Percentiles rank a stretch among this genome's conserved stretches.
Evolutionary conservation across 1,284 basidiomycete genomes (phyloP).

Genomic region (Cryptococcus floricola): DNA sequence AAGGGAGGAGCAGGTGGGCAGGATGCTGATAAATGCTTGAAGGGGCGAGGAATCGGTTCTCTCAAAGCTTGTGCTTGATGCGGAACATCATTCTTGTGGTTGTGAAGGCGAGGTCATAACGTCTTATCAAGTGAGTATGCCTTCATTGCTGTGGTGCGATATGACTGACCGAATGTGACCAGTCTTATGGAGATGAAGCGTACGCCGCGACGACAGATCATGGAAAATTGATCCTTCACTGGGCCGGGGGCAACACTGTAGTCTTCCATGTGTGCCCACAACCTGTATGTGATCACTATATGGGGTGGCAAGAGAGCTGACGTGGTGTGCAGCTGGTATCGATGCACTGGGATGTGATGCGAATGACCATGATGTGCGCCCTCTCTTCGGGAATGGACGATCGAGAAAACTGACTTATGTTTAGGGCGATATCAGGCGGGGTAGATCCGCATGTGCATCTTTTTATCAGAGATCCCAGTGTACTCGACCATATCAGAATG

Average conservation of each 20-base stretch:
- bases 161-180: not conserved
- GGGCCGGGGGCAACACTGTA: constrained; percentile 15
- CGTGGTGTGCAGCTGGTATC: constrained; percentile 22
- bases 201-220: constrained; percentile 37
- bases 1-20: not conserved
- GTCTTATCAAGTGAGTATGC: constrained; percentile 21
- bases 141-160: not conserved
- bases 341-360: constrained; percentile 29
- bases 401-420: not conserved
- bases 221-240: constrained; percentile 32
- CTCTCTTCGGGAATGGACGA: not conserved
- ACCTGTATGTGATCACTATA: constrained; percentile 8
- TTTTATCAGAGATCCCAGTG: constrained; percentile 25
- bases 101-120: constrained; percentile 34
- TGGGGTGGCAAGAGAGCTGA: not conserved
- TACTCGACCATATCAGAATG: constrained; percentile 20
- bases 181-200: constrained; percentile 18
- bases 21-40: not conserved
- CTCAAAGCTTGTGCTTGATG: constrained; percentile 7
- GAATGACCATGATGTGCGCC: constrained; percentile 35
- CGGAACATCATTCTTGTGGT: constrained; percentile 17
- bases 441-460: constrained; percentile 35
- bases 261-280: constrained; percentile 28
- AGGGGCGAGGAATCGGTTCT: constrained; percentile 7
- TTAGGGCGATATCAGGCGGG: constrained; percentile 29